Evolutionary conservation across 345 rosid species (phyloP).

Genomic region (Aquilaria sinensis): DNA sequence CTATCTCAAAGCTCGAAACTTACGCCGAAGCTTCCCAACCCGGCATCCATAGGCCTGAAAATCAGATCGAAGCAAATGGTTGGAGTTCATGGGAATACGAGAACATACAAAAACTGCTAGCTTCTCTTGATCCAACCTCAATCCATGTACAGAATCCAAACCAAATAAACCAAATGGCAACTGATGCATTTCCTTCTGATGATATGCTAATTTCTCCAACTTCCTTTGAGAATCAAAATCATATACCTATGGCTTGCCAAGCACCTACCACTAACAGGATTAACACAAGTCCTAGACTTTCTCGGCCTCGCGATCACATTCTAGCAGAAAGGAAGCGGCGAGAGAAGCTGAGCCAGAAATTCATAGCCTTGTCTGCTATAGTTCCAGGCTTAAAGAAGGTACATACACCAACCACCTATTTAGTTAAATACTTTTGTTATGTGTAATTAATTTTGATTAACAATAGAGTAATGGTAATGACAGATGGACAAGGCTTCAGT

Average conservation of each 20-base stretch:
- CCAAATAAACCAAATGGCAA: conserved; percentile 22
- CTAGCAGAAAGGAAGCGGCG: conserved; percentile 65
- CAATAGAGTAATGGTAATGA: not conserved
- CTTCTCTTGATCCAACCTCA: conserved; percentile 22
- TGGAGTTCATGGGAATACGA: conserved; percentile 3
- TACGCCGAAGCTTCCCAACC: conserved; percentile 10
- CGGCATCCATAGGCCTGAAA: conserved; percentile 24
- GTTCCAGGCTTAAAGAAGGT: conserved; percentile 76
- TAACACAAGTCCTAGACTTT: conserved; percentile 20
- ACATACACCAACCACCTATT: too few species aligned
- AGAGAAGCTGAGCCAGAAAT: conserved; percentile 60
- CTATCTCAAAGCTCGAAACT: conserved; percentile 18
- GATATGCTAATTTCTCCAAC: conserved; percentile 23
- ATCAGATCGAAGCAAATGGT: conserved; percentile 35
- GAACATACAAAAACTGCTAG: conserved; percentile 13
- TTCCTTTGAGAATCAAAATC: conserved; percentile 28
- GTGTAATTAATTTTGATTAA: not conserved
- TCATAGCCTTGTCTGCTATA: conserved; percentile 57
- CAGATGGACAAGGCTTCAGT: conserved; percentile 97
- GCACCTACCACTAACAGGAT: conserved; percentile 38
- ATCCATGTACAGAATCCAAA: conserved; percentile 23
- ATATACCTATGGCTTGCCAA: conserved; percentile 22
- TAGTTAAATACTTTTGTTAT: too few species aligned
- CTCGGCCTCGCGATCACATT: conserved; percentile 39
- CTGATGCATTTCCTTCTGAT: conserved; percentile 12